Evolutionary conservation across 2,329 filamentous ascomycete genomes (phyloP), one percentile per base, ranked within the genome.

Genomic region (Domatiomyces globalis): DNA sequence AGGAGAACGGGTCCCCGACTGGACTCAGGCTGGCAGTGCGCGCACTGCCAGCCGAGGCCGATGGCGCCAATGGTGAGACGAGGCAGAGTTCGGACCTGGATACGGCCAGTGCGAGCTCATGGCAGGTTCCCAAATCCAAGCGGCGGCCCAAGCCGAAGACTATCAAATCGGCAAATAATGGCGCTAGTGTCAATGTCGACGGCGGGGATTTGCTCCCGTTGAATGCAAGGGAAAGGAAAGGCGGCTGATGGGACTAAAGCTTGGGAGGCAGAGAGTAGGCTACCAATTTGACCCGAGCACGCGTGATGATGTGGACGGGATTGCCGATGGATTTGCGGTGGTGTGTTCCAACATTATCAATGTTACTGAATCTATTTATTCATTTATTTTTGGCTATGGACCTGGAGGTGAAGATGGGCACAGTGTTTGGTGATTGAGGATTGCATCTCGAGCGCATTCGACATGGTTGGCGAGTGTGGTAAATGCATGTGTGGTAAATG

Each of bases 191-290:
- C 22, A 62, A 62, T n/a, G 48, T 57, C 22, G 57, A 60, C 43
- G 62, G 64, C 5, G 63, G 61, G 1, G 70, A 72, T 53, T 62
- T 66, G 7, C 58, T 70, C 9, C 69, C 70, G 27, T 62, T 61
- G 12, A 69, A 72, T 54, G 69, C 69, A 51, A 67, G 68, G 12
- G 53, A 71, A 58, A 64, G 70, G 49, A 73, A 73, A 60, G 70
- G 70, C 18, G 70, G 70, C 25, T 73, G 63, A 70, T 51, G 44
- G 51, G 43, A 45, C 10, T 45, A 45, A 15, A 39, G 33, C 5
- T 10, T 15, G 15, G 33, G 33, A 15, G 15, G 33, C 33, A 39
- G 10, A 5, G 5, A 10, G 10, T 15, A 10, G 2, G 12, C 33
- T 39, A 10, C 10, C 33, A 12, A 15, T 7, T 15, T 10, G 15